phyloP scores from a whole-genome alignment of 129 eudicot species.

The Escallonia herrerae region DNA sequence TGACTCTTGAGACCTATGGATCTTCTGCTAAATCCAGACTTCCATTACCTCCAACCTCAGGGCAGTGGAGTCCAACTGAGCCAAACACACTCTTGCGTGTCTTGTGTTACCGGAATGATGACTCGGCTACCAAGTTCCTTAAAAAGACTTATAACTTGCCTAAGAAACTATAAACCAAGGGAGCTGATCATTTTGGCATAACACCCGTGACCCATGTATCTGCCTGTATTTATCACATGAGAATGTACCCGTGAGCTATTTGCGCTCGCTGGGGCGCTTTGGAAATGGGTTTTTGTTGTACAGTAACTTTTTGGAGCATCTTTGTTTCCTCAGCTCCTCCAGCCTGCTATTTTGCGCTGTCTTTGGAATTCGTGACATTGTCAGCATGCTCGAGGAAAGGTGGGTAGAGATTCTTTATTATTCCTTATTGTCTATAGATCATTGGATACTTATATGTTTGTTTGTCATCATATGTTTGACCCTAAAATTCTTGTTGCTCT shows the following conservation, averaged over 20 bases:
- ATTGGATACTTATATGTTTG: slow-evolving; percentile 10
- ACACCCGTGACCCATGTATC: too few relatives aligned
- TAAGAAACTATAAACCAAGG: slow-evolving; percentile 41
- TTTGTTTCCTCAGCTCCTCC: slow-evolving; percentile 12
- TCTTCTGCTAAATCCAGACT: slow-evolving; percentile 81
- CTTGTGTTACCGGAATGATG: slow-evolving; percentile 88
- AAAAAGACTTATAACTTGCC: slow-evolving; percentile 94
- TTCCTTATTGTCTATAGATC: slow-evolving; percentile 27
- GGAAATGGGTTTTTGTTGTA: slow-evolving; percentile 21
- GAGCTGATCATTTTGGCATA: too few relatives aligned
- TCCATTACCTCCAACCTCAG: slow-evolving; percentile 90
- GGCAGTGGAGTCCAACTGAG: slow-evolving; percentile 84
- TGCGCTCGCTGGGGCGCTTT: too few relatives aligned
- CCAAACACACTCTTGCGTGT: slow-evolving; percentile 90
- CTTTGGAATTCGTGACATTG: neutral
- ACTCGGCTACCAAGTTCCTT: slow-evolving; percentile 76
- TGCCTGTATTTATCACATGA: neutral
- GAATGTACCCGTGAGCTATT: neutral
- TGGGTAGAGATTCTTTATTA: slow-evolving; percentile 20
- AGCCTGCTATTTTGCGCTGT: slow-evolving; percentile 5
- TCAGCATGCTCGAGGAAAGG: slow-evolving; percentile 15
- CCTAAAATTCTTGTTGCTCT: too few relatives aligned
- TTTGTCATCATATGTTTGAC: neutral
- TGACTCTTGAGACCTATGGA: slow-evolving; percentile 72
- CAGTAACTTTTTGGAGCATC: slow-evolving; percentile 18